Evolutionary conservation across 1,284 basidiomycete genomes (phyloP).

Genomic region (Ceratobasidium sp.): DNA sequence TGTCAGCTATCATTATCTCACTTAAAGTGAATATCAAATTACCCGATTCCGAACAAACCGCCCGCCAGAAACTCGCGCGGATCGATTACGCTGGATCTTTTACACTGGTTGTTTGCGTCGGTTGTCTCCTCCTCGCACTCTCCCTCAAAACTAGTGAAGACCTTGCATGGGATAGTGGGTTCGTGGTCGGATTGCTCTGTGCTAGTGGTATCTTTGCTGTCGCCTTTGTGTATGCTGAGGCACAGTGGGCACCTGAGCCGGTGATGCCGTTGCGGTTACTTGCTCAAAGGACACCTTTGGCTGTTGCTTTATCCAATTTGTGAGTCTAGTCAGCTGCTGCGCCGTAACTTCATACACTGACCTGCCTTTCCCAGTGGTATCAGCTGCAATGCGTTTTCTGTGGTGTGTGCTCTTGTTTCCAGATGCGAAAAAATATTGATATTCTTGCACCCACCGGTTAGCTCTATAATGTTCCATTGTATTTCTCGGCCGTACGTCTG

Average conservation of each 20-base stretch:
- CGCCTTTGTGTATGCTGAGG: slow-evolving; percentile 80
- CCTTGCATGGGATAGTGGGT: slow-evolving; percentile 77
- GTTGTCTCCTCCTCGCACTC: slow-evolving; percentile 78
- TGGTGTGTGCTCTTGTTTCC: slow-evolving; percentile 64
- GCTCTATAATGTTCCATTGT: slow-evolving; percentile 90
- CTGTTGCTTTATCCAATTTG: slow-evolving; percentile 85
- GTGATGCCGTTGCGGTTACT: slow-evolving; percentile 87
- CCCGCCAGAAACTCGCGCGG: slow-evolving; percentile 74
- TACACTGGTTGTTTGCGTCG: slow-evolving; percentile 80
- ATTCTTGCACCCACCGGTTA: background rate
- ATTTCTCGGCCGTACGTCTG: slow-evolving; percentile 87
- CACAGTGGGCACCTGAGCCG: slow-evolving; percentile 78
- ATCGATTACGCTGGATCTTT: slow-evolving; percentile 87
- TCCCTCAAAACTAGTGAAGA: slow-evolving; percentile 86
- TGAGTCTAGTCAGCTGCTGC: slow-evolving; percentile 52
- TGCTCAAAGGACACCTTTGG: slow-evolving; percentile 78
- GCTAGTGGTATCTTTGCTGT: slow-evolving; percentile 67
- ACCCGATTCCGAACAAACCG: slow-evolving; percentile 68
- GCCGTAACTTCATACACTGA: background rate
- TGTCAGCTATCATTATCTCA: slow-evolving; percentile 75
- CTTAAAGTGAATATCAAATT: slow-evolving; percentile 80
- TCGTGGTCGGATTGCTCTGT: slow-evolving; percentile 74
- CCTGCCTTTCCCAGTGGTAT: slow-evolving; percentile 59
- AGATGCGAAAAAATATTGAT: background rate
- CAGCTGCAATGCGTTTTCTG: slow-evolving; percentile 81